Percentiles rank a stretch among this genome's conserved stretches.
phyloP scores from a whole-genome alignment of 1,284 basidiomycete genomes.

The Naganishia sp. region DNA sequence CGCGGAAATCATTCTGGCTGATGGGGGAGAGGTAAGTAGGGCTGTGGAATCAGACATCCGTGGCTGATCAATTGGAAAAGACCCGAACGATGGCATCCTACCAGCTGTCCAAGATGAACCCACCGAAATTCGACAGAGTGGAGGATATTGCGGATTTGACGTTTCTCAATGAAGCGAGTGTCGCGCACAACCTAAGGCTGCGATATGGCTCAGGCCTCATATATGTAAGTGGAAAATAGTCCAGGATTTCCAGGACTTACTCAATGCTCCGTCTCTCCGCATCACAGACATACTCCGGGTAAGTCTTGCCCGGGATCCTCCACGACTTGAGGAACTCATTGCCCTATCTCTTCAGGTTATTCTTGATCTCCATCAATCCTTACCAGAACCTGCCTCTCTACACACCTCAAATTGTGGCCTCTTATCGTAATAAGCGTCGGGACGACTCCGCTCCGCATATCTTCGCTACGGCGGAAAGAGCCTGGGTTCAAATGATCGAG shows the following conservation, averaged over 20 bases:
- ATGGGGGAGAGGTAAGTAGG: constrained; percentile 44
- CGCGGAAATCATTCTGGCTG: constrained; percentile 49
- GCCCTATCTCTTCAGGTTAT: constrained; percentile 50
- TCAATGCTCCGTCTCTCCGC: background rate
- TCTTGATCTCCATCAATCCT: constrained; percentile 97
- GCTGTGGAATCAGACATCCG: background rate
- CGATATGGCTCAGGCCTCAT: constrained; percentile 91
- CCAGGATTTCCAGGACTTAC: background rate
- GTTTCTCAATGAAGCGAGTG: constrained; percentile 96
- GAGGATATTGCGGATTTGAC: constrained; percentile 99
- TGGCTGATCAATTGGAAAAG: constrained; percentile 24
- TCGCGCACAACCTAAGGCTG: constrained; percentile 91
- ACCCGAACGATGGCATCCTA: constrained; percentile 70
- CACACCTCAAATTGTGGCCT: constrained; percentile 84
- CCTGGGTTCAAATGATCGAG: constrained; percentile 98
- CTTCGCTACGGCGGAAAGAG: constrained; percentile 94
- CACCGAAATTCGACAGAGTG: constrained; percentile 95
- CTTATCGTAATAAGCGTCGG: constrained; percentile 86
- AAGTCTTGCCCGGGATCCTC: constrained; percentile 14
- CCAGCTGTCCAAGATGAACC: constrained; percentile 90
- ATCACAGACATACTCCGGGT: constrained; percentile 53
- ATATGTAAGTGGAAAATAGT: constrained; percentile 68
- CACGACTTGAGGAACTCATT: background rate
- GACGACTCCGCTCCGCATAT: constrained; percentile 97
- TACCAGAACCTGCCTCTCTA: constrained; percentile 93